Conservation (phyloP, 306 rosid species). For the Pyrus pyrifolia region DNA sequence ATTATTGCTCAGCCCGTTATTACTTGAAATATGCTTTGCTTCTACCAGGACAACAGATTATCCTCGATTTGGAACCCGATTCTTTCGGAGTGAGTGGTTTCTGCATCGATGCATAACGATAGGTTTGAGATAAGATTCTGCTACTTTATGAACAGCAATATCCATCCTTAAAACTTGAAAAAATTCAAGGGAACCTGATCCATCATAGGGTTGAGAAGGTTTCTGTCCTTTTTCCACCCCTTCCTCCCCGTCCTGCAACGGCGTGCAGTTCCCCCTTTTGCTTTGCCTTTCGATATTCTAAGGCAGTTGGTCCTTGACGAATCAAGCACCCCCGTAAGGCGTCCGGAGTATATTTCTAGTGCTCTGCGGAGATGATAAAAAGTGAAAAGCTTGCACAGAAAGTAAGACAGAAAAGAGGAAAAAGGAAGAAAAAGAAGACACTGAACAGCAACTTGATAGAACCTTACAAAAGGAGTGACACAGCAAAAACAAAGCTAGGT, state of each 20-base stretch:
- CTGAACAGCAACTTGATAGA: neutral
- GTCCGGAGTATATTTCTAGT: conserved; percentile 8
- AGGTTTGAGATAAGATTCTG: neutral
- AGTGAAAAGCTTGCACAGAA: neutral
- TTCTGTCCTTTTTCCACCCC: neutral
- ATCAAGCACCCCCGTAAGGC: conserved; percentile 17
- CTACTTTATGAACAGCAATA: no score
- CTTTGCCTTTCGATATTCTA: neutral
- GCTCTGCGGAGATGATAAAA: conserved; percentile 13
- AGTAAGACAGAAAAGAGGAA: neutral
- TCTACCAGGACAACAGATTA: neutral
- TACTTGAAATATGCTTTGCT: neutral
- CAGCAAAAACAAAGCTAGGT: neutral
- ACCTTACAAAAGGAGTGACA: neutral
- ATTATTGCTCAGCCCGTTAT: no score
- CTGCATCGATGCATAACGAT: neutral
- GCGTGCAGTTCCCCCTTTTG: neutral
- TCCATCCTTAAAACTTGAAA: no score
- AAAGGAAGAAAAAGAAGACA: neutral
- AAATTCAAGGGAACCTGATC: neutral
- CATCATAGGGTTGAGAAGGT: neutral
- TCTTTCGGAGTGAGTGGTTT: neutral
- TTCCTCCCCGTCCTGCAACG: neutral
- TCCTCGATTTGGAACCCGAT: neutral
- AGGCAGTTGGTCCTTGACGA: neutral